These are phyloP conservation scores for Diaporthe sp. DNA, from an alignment of 2,329 filamentous ascomycete genomes.

Conservation along the genomic window DNA sequence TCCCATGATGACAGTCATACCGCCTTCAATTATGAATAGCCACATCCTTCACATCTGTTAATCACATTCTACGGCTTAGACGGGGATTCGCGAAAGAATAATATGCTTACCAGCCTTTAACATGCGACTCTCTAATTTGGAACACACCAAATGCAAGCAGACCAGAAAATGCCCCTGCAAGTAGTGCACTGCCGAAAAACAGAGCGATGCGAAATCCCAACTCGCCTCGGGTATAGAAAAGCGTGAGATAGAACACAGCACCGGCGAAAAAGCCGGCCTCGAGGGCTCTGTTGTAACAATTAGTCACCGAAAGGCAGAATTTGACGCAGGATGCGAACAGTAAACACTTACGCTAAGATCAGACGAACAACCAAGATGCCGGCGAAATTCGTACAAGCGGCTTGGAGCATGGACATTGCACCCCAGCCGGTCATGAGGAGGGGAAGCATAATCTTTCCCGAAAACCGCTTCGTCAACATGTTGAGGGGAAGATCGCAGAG, in stretches of 20 bases:
- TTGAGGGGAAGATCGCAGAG: conserved; percentile 63
- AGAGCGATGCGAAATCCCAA: conserved; percentile 38
- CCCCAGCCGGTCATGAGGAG: conserved; percentile 62
- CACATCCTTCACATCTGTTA: too few relatives aligned
- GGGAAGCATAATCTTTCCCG: conserved; percentile 47
- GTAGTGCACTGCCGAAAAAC: conserved; percentile 37
- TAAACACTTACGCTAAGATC: conserved; percentile 53
- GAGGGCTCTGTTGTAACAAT: conserved; percentile 34
- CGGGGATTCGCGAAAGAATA: too few relatives aligned
- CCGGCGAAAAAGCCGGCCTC: conserved; percentile 69
- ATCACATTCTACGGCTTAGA: too few relatives aligned
- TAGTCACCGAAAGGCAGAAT: neutral
- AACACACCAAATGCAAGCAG: conserved; percentile 38
- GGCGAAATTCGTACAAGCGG: conserved; percentile 60
- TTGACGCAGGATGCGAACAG: neutral
- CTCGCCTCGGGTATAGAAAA: conserved; percentile 59
- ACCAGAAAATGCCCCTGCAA: conserved; percentile 38
- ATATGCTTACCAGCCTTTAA: conserved; percentile 38
- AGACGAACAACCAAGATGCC: conserved; percentile 63
- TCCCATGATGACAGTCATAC: conserved; percentile 35
- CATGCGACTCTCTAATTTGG: conserved; percentile 27
- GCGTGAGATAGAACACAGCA: conserved; percentile 65
- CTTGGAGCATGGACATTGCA: conserved; percentile 60
- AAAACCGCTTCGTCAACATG: conserved; percentile 61
- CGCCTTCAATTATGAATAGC: conserved; percentile 40